Evolutionary conservation across 129 eudicot species (phyloP).

Genomic region (Logfia minima): DNA sequence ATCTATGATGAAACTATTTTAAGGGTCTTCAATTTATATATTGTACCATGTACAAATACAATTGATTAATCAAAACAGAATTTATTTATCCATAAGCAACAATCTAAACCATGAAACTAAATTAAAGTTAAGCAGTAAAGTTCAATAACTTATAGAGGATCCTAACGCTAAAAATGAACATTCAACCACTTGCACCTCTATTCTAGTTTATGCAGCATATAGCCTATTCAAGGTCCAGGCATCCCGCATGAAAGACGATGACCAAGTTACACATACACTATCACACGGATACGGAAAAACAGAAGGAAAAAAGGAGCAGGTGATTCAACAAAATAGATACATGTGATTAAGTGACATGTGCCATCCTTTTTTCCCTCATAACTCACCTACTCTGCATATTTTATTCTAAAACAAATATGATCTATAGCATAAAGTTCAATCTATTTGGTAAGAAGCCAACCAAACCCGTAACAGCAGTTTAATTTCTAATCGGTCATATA

Average conservation of each 20-base stretch:
- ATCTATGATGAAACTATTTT: background rate
- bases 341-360: slow-evolving; percentile 22
- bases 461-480: slow-evolving; percentile 2
- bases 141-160: background rate
- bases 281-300: background rate
- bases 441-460: slow-evolving; percentile 2
- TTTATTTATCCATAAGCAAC: background rate
- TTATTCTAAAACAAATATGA: slow-evolving; percentile 7
- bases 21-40: background rate
- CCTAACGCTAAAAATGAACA: background rate
- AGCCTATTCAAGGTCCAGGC: background rate
- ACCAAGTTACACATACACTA: background rate
- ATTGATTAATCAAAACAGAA: background rate
- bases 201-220: background rate
- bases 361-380: slow-evolving; percentile 6
- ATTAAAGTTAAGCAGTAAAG: background rate
- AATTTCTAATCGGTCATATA: background rate
- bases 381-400: slow-evolving; percentile 18
- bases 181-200: background rate
- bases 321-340: background rate
- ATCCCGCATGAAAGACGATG: background rate
- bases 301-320: background rate
- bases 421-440: background rate
- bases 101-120: background rate
- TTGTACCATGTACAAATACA: background rate